Percentiles rank a stretch among this genome's conserved stretches.
Conservation (phyloP, 2,329 filamentous ascomycete species). For the Pseudocercospora vitis region DNA sequence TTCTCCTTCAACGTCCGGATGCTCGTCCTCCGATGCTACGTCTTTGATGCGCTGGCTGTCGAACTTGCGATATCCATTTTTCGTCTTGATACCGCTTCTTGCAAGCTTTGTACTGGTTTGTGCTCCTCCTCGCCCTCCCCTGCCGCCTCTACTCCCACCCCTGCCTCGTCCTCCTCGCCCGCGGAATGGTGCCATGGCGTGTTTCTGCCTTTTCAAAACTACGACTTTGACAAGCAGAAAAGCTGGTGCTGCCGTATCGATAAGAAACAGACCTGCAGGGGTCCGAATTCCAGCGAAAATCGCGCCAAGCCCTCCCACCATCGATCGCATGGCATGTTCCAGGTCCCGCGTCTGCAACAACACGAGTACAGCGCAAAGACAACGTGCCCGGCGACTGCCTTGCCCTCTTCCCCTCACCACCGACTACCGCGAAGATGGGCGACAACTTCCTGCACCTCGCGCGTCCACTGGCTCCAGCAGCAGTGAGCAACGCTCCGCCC, state of each 20-base stretch:
- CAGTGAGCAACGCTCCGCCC: slow-evolving; percentile 70
- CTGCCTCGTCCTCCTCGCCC: slow-evolving; percentile 32
- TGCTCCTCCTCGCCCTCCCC: slow-evolving; percentile 30
- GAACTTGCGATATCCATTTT: slow-evolving; percentile 37
- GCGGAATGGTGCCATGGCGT: slow-evolving; percentile 32
- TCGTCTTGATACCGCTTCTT: slow-evolving; percentile 37
- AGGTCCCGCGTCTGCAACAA: neutral
- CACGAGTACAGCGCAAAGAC: slow-evolving; percentile 3
- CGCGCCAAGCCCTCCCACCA: neutral
- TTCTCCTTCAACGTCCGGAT: slow-evolving; percentile 24
- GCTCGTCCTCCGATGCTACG: slow-evolving; percentile 30
- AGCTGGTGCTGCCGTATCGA: slow-evolving; percentile 5
- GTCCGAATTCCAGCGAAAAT: neutral
- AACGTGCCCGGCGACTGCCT: slow-evolving; percentile 14
- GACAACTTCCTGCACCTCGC: slow-evolving; percentile 91
- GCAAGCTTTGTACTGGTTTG: slow-evolving; percentile 29
- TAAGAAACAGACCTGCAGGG: neutral
- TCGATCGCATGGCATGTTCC: neutral
- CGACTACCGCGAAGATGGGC: slow-evolving; percentile 33
- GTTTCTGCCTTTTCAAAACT: neutral
- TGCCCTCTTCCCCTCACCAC: slow-evolving; percentile 9
- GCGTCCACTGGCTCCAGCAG: slow-evolving; percentile 81
- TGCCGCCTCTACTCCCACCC: slow-evolving; percentile 32
- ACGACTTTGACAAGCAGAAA: slow-evolving; percentile 10
- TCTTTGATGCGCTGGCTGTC: slow-evolving; percentile 39